These are phyloP conservation scores for Cladophialophora exuberans DNA, from an alignment of 2,329 filamentous ascomycete species.

Conservation along the genomic window DNA sequence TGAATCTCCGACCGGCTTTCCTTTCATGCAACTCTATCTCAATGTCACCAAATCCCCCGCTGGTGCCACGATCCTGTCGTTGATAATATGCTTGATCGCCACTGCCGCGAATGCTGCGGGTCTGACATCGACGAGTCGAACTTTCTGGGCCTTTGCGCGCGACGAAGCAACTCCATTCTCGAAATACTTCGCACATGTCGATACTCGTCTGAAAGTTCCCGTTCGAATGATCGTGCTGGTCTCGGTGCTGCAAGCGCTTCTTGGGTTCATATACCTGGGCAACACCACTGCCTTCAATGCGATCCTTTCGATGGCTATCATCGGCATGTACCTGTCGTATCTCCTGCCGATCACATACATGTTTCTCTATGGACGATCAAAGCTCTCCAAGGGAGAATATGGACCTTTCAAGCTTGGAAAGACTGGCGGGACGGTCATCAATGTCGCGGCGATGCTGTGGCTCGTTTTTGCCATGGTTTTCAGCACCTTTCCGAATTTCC, in stretches of 20 bases:
- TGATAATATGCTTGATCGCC: conserved; percentile 38
- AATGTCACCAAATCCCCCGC: conserved; percentile 36
- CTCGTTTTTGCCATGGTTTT: conserved; percentile 37
- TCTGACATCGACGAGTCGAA: conserved; percentile 42
- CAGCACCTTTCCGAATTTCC: conserved; percentile 37
- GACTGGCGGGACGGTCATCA: conserved; percentile 31
- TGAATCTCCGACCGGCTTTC: conserved; percentile 46
- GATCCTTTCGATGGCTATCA: conserved; percentile 32
- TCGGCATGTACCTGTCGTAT: conserved; percentile 53
- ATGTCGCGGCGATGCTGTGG: conserved; percentile 37
- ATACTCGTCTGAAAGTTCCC: conserved; percentile 21
- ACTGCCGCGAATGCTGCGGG: conserved; percentile 36
- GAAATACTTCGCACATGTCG: conserved; percentile 32
- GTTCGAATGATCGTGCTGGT: conserved; percentile 22
- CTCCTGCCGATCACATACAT: conserved; percentile 52
- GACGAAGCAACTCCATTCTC: conserved; percentile 45
- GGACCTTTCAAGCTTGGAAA: conserved; percentile 35
- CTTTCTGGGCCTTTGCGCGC: conserved; percentile 45
- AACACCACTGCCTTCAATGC: conserved; percentile 34
- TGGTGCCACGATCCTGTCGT: conserved; percentile 37
- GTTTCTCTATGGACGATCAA: conserved; percentile 41
- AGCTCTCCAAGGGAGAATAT: conserved; percentile 11
- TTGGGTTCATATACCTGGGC: conserved; percentile 29
- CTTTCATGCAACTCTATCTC: conserved; percentile 47
- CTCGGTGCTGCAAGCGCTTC: conserved; percentile 17